Evolutionary conservation across 2,329 filamentous ascomycete genomes (phyloP).

Genomic region (Fusarium azukiicola): DNA sequence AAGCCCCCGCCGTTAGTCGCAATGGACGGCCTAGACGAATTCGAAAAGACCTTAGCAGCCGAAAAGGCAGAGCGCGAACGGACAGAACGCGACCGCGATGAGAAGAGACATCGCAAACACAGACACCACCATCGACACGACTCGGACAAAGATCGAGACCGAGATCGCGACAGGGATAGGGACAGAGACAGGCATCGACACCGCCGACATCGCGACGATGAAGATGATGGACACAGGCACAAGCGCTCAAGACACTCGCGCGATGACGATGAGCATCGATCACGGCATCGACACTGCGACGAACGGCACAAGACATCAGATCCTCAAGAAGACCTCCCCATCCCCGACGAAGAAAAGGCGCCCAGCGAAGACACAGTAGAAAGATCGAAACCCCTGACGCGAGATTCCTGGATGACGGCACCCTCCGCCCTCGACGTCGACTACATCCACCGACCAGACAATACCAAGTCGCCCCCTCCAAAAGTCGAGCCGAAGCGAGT

Average conservation of each 20-base stretch:
- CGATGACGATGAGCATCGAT: conserved; percentile 68
- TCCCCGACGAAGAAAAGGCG: conserved; percentile 73
- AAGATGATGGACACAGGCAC: conserved; percentile 57
- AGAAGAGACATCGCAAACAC: conserved; percentile 67
- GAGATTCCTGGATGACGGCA: conserved; percentile 97
- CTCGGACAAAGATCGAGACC: conserved; percentile 51
- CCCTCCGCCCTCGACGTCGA: conserved; percentile 92
- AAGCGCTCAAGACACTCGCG: conserved; percentile 55
- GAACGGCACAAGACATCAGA: conserved; percentile 66
- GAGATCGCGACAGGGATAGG: conserved; percentile 49
- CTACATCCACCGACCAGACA: conserved; percentile 83
- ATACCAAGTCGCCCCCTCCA: conserved; percentile 75
- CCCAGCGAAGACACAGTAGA: conserved; percentile 53
- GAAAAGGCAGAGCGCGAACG: conserved; percentile 78
- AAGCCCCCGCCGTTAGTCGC: no score
- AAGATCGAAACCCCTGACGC: conserved; percentile 69
- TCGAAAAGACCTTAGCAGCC: conserved; percentile 87
- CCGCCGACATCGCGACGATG: conserved; percentile 53
- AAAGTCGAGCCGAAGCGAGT: conserved; percentile 83
- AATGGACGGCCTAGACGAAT: conserved; percentile 83
- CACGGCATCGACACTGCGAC: conserved; percentile 57
- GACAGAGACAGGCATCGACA: conserved; percentile 46
- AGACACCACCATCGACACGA: conserved; percentile 71
- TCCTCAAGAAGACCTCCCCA: conserved; percentile 72
- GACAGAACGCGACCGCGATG: conserved; percentile 69